Evolutionary conservation across 305 asterid species (phyloP).

Genomic region (Fraxinus xanthoxyloides): DNA sequence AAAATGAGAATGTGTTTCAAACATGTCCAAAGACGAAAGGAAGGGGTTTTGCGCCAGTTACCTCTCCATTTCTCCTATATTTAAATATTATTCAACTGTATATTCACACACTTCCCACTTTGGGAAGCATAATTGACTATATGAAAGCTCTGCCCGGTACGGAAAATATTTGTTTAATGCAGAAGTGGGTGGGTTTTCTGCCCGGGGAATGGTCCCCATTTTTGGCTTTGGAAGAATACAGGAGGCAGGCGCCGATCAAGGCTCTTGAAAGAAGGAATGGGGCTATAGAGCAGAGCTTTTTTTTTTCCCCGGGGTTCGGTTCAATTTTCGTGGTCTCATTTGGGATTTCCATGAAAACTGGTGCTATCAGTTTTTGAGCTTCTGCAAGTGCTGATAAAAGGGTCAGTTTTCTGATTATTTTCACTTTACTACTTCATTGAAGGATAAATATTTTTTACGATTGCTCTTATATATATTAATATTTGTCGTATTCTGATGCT

Average conservation of each 20-base stretch:
- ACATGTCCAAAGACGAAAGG: too few species aligned
- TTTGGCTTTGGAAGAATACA: conserved; percentile 20
- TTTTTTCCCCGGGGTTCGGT: conserved; percentile 8
- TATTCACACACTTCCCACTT: neutral
- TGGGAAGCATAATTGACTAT: neutral
- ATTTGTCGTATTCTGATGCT: neutral
- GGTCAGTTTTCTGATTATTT: conserved; percentile 25
- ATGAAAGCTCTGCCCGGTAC: neutral
- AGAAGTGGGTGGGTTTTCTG: conserved; percentile 30
- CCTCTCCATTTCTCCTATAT: neutral
- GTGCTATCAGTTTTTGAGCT: conserved; percentile 7
- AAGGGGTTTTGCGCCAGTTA: too few species aligned
- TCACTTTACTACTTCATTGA: neutral
- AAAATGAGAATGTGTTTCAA: too few species aligned
- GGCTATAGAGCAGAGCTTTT: conserved; percentile 12
- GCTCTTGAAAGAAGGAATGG: conserved; percentile 18
- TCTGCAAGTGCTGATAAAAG: conserved; percentile 12
- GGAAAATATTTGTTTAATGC: conserved; percentile 18
- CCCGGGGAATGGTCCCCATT: conserved; percentile 33
- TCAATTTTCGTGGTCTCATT: neutral
- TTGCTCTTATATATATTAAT: neutral
- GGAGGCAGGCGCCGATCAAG: conserved; percentile 33
- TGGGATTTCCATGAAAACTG: conserved; percentile 8
- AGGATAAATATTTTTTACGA: neutral
- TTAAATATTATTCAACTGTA: neutral